Percentiles rank a stretch among this genome's conserved stretches.
Evolutionary conservation across 2,329 filamentous ascomycete species (phyloP).

Genomic region (Ascomycota sp.): DNA sequence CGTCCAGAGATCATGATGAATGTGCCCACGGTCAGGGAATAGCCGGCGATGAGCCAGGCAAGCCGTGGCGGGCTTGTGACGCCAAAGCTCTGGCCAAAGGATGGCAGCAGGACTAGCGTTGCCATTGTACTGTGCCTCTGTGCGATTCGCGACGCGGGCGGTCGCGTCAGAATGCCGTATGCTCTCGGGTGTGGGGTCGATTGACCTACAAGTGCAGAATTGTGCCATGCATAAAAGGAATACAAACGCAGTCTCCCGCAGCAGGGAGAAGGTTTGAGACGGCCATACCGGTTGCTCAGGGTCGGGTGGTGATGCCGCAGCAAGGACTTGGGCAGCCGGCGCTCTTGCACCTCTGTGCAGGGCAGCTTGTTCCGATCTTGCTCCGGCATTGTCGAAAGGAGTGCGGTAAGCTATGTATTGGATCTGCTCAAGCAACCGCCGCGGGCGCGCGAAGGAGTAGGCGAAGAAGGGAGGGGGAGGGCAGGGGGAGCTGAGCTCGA

Average conservation of each 20-base stretch:
- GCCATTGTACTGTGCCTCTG: conserved; percentile 15
- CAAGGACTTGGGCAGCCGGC: no score
- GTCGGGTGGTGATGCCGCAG: no score
- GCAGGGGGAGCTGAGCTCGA: no score
- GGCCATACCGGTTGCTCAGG: no score
- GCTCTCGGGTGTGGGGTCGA: background rate
- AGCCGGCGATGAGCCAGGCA: conserved; percentile 37
- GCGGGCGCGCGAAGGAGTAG: no score
- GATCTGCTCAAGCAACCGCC: no score
- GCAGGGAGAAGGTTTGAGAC: conserved; percentile 6
- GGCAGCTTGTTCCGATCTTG: no score
- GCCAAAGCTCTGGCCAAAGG: conserved; percentile 25
- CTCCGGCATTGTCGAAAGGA: no score
- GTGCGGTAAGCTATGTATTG: no score
- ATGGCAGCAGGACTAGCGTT: conserved; percentile 23
- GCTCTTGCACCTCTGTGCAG: no score
- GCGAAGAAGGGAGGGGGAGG: no score
- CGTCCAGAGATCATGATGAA: conserved; percentile 37
- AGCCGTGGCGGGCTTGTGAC: conserved; percentile 21
- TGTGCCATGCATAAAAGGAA: conserved; percentile 23
- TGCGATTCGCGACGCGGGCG: no score
- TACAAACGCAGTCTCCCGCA: conserved; percentile 17
- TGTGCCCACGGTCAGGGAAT: conserved; percentile 31
- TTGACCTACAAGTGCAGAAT: conserved; percentile 15
- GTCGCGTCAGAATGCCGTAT: background rate